These are phyloP conservation scores for Fusarium coicis DNA, from an alignment of 2,329 filamentous ascomycete species.

Conservation along the genomic window DNA sequence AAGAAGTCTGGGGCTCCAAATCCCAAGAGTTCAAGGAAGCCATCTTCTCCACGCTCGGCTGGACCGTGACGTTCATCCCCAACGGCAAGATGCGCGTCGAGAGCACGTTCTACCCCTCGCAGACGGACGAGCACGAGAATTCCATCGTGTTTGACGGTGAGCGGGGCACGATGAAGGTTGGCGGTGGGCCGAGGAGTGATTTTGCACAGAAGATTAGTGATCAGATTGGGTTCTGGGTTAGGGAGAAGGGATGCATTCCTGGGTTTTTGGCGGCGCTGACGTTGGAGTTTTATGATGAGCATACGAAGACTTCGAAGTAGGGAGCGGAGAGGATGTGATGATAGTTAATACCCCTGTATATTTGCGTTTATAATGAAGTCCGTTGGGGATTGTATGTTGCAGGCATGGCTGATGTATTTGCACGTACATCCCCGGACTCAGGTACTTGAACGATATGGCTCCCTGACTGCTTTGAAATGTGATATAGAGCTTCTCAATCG, in stretches of 20 bases:
- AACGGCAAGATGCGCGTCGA: slow-evolving; percentile 96
- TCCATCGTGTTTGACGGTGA: slow-evolving; percentile 90
- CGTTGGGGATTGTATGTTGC: background rate
- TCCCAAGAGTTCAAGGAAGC: slow-evolving; percentile 95
- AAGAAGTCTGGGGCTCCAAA: slow-evolving; percentile 92
- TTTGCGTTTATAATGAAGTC: slow-evolving; percentile 18
- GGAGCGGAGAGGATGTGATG: slow-evolving; percentile 28
- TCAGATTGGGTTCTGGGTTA: slow-evolving; percentile 94
- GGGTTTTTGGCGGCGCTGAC: slow-evolving; percentile 93
- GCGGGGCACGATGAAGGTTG: slow-evolving; percentile 97
- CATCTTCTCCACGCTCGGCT: slow-evolving; percentile 90
- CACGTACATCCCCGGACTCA: background rate
- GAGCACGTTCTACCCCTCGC: slow-evolving; percentile 80
- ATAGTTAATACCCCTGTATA: slow-evolving; percentile 42
- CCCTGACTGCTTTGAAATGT: background rate
- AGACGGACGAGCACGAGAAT: slow-evolving; percentile 75
- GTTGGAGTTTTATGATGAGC: slow-evolving; percentile 89
- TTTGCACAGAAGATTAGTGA: slow-evolving; percentile 88
- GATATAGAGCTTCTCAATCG: background rate
- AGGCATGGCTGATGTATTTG: background rate
- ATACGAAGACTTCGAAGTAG: slow-evolving; percentile 45
- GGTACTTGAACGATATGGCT: background rate
- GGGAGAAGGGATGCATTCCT: slow-evolving; percentile 91
- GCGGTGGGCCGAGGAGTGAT: slow-evolving; percentile 84
- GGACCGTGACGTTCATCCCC: slow-evolving; percentile 96